Evolutionary conservation across 179 eudicot genomes (phyloP).

Genomic region (Camellia oleifera): DNA sequence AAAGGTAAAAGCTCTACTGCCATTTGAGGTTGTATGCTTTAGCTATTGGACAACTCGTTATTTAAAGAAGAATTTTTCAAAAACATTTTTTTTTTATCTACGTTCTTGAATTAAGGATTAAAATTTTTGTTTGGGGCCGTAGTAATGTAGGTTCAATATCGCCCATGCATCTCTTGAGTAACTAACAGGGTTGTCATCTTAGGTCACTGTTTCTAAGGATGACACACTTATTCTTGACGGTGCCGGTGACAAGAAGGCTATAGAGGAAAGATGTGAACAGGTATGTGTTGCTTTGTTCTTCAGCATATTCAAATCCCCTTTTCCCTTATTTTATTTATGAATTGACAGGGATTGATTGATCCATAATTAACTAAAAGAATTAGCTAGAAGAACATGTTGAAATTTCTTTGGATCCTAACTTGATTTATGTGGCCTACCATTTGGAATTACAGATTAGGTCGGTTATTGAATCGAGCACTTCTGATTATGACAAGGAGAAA

Average conservation of each 20-base stretch:
- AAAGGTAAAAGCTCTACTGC: conserved; percentile 44
- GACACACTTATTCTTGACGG: conserved; percentile 95
- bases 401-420: background rate
- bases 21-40: background rate
- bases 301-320: background rate
- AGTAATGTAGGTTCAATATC: background rate
- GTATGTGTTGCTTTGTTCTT: conserved; percentile 26
- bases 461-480: conserved; percentile 63
- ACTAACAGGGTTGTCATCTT: background rate
- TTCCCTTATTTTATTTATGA: background rate
- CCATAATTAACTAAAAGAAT: background rate
- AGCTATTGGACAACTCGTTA: background rate
- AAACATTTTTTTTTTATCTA: no score
- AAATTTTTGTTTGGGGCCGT: background rate
- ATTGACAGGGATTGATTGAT: background rate
- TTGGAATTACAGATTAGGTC: conserved; percentile 60
- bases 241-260: conserved; percentile 75
- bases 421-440: background rate
- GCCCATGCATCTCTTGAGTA: background rate
- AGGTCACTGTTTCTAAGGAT: conserved; percentile 91
- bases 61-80: no score
- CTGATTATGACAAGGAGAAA: conserved; percentile 91
- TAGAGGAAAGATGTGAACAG: conserved; percentile 96
- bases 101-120: no score
- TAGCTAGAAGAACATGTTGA: no score